Conservation (phyloP, 495 filamentous ascomycete genomes). For the Annulohypoxylon stygium region DNA sequence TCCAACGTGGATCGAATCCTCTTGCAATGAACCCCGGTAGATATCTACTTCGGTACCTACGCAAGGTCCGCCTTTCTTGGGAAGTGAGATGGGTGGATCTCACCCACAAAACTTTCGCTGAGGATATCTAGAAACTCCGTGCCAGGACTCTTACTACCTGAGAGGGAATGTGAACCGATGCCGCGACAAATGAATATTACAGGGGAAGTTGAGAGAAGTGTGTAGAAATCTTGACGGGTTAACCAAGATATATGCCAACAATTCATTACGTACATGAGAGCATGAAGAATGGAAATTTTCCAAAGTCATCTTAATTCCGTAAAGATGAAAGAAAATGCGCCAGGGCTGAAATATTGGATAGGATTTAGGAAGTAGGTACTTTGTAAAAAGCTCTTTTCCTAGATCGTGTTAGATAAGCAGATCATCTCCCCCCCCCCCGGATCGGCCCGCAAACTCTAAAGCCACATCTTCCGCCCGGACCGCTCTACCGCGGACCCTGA, state of each 20-base stretch:
- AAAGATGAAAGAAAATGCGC: too few species aligned
- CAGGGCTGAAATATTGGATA: neutral
- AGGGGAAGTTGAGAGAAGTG: neutral
- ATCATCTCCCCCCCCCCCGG: conserved; percentile 8
- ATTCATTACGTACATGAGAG: neutral
- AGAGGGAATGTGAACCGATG: neutral
- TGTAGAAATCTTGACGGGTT: neutral
- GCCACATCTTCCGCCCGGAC: neutral
- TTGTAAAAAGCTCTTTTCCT: neutral
- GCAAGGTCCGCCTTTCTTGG: neutral
- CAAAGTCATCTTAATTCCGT: too few species aligned
- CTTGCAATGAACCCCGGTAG: conserved; percentile 9
- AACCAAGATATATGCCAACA: neutral
- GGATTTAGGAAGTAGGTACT: neutral
- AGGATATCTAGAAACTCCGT: conserved; percentile 18
- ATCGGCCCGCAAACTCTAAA: conserved; percentile 14
- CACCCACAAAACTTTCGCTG: neutral
- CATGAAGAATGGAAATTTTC: too few species aligned
- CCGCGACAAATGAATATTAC: neutral
- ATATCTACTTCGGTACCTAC: neutral
- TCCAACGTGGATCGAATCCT: neutral
- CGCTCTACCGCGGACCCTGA: neutral
- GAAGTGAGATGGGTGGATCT: neutral
- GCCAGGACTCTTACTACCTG: neutral
- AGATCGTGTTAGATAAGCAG: neutral